Evolutionary conservation across 495 filamentous ascomycete species (phyloP).

Genomic region (Trichocladium uniseriatum): DNA sequence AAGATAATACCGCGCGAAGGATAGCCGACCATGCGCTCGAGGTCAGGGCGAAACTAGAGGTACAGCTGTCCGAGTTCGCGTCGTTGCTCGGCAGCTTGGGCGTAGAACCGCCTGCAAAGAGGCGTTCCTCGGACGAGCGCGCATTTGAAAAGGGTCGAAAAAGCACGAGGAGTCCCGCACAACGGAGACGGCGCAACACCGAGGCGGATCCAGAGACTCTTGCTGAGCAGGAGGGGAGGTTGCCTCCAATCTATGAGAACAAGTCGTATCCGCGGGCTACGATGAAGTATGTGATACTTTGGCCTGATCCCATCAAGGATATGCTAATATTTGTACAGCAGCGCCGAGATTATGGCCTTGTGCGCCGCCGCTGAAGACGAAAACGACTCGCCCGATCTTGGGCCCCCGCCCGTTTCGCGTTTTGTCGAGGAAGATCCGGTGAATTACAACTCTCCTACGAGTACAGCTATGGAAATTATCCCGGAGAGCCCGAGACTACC

Average conservation of each 20-base stretch:
- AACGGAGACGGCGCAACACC: conserved; percentile 38
- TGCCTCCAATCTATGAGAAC: conserved; percentile 79
- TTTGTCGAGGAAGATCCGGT: conserved; percentile 54
- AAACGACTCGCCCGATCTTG: conserved; percentile 56
- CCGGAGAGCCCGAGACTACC: conserved; percentile 9
- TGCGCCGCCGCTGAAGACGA: conserved; percentile 39
- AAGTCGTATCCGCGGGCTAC: conserved; percentile 66
- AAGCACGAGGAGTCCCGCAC: conserved; percentile 30
- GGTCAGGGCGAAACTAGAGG: conserved; percentile 60
- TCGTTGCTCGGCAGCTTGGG: conserved; percentile 56
- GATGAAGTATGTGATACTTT: conserved; percentile 50
- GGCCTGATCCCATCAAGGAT: no score
- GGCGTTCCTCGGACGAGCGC: conserved; percentile 26
- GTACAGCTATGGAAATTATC: conserved; percentile 13
- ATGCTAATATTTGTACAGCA: conserved; percentile 17
- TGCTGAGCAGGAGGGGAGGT: conserved; percentile 50
- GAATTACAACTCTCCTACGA: conserved; percentile 40
- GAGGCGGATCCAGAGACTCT: conserved; percentile 43
- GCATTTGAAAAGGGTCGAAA: conserved; percentile 24
- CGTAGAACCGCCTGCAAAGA: conserved; percentile 35
- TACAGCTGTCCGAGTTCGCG: conserved; percentile 57
- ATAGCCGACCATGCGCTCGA: conserved; percentile 54
- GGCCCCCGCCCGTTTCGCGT: conserved; percentile 55
- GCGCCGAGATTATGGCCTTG: conserved; percentile 40
- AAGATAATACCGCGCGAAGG: conserved; percentile 37